Evolutionary conservation across 108 stramenopile genomes (phyloP).

Genomic region (Cafeteria roenbergensis): DNA sequence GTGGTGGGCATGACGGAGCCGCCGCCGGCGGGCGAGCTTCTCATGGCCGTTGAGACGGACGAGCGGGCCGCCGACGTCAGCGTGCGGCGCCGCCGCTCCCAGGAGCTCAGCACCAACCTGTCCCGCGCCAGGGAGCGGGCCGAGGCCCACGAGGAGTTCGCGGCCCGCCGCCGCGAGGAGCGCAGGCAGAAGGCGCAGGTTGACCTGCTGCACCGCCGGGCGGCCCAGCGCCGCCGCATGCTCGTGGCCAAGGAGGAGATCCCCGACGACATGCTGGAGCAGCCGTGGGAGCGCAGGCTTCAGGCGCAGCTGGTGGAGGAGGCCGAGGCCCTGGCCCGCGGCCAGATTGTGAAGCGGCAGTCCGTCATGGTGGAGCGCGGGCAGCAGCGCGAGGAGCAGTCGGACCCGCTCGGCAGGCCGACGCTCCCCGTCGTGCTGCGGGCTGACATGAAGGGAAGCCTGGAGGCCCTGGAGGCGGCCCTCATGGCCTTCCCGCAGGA

Average conservation of each 20-base stretch:
- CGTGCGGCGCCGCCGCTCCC: slow-evolving; percentile 1
- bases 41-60: neutral
- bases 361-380: neutral
- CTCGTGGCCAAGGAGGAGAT: neutral
- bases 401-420: neutral
- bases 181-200: neutral
- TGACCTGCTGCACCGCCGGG: neutral
- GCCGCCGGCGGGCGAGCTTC: neutral
- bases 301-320: neutral
- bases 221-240: neutral
- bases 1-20: slow-evolving; percentile 28
- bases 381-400: neutral
- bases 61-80: slow-evolving; percentile 4
- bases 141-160: neutral
- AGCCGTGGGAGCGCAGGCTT: neutral
- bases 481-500: slow-evolving; percentile 66
- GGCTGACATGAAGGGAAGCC: slow-evolving; percentile 81
- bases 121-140: neutral
- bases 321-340: neutral
- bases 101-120: no score
- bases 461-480: slow-evolving; percentile 75
- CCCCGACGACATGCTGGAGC: neutral
- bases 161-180: neutral
- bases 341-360: neutral
- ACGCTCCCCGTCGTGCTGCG: slow-evolving; percentile 73